These are phyloP conservation scores for Trypanosoma rangeli DNA, from an alignment of 208 protist genomes.

Conservation along the genomic window DNA sequence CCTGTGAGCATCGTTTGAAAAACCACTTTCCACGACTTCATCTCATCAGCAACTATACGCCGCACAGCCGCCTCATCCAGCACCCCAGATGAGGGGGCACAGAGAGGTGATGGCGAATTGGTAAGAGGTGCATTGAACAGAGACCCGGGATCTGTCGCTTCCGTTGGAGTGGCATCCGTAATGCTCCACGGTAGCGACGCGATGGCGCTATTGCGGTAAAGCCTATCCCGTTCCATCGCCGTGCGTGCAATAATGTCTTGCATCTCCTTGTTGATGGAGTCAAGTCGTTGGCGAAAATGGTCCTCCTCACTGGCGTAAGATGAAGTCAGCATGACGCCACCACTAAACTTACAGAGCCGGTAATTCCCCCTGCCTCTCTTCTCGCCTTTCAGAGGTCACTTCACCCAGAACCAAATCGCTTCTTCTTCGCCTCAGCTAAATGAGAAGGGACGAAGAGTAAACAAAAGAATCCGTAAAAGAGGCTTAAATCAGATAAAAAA, in stretches of 20 bases:
- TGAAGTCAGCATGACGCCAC: conserved; percentile 14
- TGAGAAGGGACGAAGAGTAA: not conserved
- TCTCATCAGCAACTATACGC: conserved; percentile 22
- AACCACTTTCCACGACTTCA: conserved; percentile 2
- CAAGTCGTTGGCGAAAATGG: conserved; percentile 55
- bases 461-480: not conserved
- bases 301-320: conserved; percentile 29
- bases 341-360: not conserved
- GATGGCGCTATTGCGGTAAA: conserved; percentile 16
- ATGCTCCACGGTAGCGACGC: conserved; percentile 4
- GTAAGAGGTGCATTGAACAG: not conserved
- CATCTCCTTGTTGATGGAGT: conserved; percentile 79
- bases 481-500: not conserved
- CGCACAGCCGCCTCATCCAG: conserved; percentile 27
- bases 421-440: not conserved
- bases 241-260: conserved; percentile 61
- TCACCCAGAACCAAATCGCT: not conserved
- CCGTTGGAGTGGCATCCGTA: not conserved
- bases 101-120: not conserved
- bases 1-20: conserved; percentile 20
- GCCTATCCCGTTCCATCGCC: conserved; percentile 35
- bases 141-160: not conserved
- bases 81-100: not conserved
- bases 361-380: conserved; percentile 17
- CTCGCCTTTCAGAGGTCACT: not conserved